Conservation (phyloP, 495 filamentous ascomycete genomes). For the Penicillium daleae region DNA sequence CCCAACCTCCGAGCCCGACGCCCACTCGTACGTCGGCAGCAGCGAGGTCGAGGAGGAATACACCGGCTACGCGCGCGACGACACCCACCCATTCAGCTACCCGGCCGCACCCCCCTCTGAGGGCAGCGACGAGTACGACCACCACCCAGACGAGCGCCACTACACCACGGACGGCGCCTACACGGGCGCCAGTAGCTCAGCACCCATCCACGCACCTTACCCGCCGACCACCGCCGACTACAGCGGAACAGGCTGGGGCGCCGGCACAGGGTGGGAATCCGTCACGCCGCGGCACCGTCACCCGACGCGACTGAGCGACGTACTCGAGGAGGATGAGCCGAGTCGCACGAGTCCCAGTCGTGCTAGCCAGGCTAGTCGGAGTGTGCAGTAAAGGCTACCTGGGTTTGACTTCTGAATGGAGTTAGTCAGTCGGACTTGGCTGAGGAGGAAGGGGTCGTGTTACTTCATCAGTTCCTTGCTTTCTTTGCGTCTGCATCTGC, state of each 20-base stretch:
- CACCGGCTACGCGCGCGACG: constrained; percentile 53
- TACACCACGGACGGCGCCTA: constrained; percentile 52
- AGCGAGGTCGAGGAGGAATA: constrained; percentile 63
- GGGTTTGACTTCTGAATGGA: neutral
- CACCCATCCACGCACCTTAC: constrained; percentile 35
- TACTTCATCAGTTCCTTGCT: constrained; percentile 3
- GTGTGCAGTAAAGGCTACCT: constrained; percentile 40
- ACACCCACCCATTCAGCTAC: constrained; percentile 46
- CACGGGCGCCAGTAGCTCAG: constrained; percentile 39
- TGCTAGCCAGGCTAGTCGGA: constrained; percentile 51
- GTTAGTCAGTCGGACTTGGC: neutral
- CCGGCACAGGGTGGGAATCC: constrained; percentile 71
- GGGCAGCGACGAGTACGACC: constrained; percentile 60
- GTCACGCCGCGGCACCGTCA: constrained; percentile 86
- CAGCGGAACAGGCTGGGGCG: constrained; percentile 66
- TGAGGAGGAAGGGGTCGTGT: neutral
- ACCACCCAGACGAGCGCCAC: constrained; percentile 51
- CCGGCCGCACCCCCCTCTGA: constrained; percentile 42
- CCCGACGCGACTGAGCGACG: constrained; percentile 91
- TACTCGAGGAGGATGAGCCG: constrained; percentile 72
- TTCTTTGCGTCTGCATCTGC: neutral
- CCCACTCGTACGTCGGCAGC: constrained; percentile 54
- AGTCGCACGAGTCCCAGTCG: constrained; percentile 62
- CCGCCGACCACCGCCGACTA: constrained; percentile 51
- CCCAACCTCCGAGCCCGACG: constrained; percentile 47